Evolutionary conservation across 1,284 basidiomycete genomes (phyloP), one percentile per base, ranked within the genome.

Genomic region (Naganishia sp.): DNA sequence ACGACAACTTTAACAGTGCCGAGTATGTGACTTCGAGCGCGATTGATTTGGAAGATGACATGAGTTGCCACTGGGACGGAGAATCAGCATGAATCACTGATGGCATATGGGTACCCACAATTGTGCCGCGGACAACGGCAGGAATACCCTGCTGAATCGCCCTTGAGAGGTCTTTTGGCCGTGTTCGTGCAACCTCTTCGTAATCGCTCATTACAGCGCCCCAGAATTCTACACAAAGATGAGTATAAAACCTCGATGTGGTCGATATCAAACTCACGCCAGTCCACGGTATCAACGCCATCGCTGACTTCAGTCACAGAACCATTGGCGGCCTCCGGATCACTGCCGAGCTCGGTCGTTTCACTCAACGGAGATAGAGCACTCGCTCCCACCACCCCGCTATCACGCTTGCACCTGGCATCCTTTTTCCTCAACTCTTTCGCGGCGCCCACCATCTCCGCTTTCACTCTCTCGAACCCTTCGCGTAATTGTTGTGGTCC

Each of bases 181-280:
- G 82, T 51, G 87, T 85, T 28, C 89, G 80, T 3, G 94, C 94
- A 63, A 92, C 93, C 2, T 81, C 82, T 75, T 92, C 90, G 74
- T 96, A 97, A 77, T 95, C 90, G 70, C 88, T 90, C 76, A 99
- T 91, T 7, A 99, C 94, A 18, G 85, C 85, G 1, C 96, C 95
- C 95, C 96, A 99, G 81, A 98, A 99, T 71, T 96, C 81, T 82
- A 69, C 82, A 71, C 3, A 41, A 60, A 45, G 46, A 64, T 90
- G 75, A 99, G 91, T 7, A 99, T 94, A 18, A 85, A 85, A 1
- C 95, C 95, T 95, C 95, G 99, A 81, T 98, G 98, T 71, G 96
- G 81, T 82, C 69, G 82, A 71, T 3, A 41, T 58, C 45, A 46
- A 65, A 71, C 90, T 89, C 86, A 39, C 39, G 13, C 90, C 89